Base-by-base conservation (phyloP, 495 filamentous ascomycete genomes). In the Hypoxylon rickii region DNA sequence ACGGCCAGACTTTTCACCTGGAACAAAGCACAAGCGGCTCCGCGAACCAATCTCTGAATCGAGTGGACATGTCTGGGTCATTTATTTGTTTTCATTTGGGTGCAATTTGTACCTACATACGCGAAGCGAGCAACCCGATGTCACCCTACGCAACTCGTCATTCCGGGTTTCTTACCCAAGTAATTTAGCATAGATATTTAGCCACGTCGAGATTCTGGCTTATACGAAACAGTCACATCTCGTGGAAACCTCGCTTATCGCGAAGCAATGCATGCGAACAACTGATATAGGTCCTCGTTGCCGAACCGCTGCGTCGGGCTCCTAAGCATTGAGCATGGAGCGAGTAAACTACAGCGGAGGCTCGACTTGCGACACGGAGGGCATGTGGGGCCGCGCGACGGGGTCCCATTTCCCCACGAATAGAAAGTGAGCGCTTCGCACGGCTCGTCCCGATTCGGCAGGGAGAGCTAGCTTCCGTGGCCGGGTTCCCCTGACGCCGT, bases 381-480 rank as follows among this genome's bases (percentile, higher is more conserved):
- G 24, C 11, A 24, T 13, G 50, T 61, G 57, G 57, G 18, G 24
- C 22, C 13, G 24, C 39, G 1, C 16, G 12, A n/a, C 19, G 15
- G 17, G 31, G 21, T 34, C 39, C 11, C 33, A 18, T 46, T 48
- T 51, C 43, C 51, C 50, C 44, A 44, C 57, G 57, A 61, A 61
- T 61, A 37, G 34, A 36, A 54, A 45, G 38, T 0, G 15, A n/a
- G 13, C 44, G 17, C 18, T 29, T 17, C 20, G 11, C 19, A 31
- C 13, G 2, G 26, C 41, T 50, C 51, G 44, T 54, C 57, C 57
- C 50, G 50, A 61, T 61, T 61, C 40, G 57, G 57, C 6, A 55
- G 50, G 57, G 57, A 61, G 44, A 7, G 21, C 44, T 44, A 54
- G 38, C 57, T 50, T 61, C 57, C 57, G 57, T 5, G 7, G 50